Base-by-base conservation (phyloP, 192 early-diverging fungal species). In the Backusella circina region DNA sequence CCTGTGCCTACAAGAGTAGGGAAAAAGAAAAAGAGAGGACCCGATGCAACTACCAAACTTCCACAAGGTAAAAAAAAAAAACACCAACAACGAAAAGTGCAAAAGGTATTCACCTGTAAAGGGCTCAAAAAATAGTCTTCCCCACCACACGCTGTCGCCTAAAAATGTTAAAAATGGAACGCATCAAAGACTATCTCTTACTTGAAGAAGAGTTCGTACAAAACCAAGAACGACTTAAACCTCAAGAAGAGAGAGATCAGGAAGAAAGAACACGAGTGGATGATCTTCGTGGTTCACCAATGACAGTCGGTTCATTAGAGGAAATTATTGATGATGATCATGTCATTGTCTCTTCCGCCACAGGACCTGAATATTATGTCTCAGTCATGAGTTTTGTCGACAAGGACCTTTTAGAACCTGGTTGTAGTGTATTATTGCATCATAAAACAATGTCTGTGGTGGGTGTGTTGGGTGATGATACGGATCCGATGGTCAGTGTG, bases 281-380 rank as follows among this genome's bases (percentile, higher is more conserved):
- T 77, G 94, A 96, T 84, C 86, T 99, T 65, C 92, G 98, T 61
- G 98, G 98, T 12, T 93, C 92, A 51, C 98, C 98, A 8, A 99
- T 99, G 97, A 87, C 91, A 51, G 96, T 98, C 5, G 97, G 98
- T 10, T 90, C 92, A 1, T 87, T 99, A 33, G 98, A 99, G 80
- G 98, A 99, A 78, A 98, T 99, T 73, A 97, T 99, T 83, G 98
- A 99, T 83, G 98, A 99, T 75, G 94, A 99, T 84, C 98, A 99
- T 74, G 98, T 95, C 36, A 99, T 99, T 81, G 93, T 99, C 36
- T 97, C 96, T 32, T 92, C 94, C 33, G 86, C 92, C 13, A 89
- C 93, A 5, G 97, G 97, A 28, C 95, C 95, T 3, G 96, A 98
- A 75, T 98, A 95, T 86, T 99, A 99, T 82, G 98, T 99, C 66